phyloP scores from a whole-genome alignment of 345 rosid species.

The Zanthoxylum bungeanum region DNA sequence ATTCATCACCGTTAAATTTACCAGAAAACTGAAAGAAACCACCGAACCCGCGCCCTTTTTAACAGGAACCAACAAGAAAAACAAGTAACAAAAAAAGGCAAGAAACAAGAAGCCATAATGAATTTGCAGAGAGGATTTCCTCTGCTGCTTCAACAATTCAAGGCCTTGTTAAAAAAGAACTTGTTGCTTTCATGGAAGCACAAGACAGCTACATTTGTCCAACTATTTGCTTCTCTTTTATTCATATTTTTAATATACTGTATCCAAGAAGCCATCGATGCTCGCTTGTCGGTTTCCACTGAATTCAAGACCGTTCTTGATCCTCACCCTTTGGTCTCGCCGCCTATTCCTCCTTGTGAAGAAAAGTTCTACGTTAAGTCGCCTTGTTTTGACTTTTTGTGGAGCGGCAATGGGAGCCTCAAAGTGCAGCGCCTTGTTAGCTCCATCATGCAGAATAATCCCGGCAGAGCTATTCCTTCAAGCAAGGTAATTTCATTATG shows the following conservation, averaged over 20 bases:
- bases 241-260: conserved; percentile 78
- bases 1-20: neutral
- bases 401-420: conserved; percentile 65
- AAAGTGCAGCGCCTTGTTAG: conserved; percentile 29
- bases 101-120: too few relatives aligned
- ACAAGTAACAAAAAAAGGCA: neutral
- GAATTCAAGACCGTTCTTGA: conserved; percentile 37
- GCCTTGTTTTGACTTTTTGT: conserved; percentile 74
- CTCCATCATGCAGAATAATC: conserved; percentile 62
- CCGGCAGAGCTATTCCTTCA: conserved; percentile 53
- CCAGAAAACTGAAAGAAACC: neutral
- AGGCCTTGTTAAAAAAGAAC: conserved; percentile 67
- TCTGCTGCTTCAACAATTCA: conserved; percentile 59
- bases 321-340: conserved; percentile 45
- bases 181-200: conserved; percentile 77
- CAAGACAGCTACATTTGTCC: conserved; percentile 71
- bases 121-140: conserved; percentile 45
- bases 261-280: conserved; percentile 48
- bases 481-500: conserved; percentile 38
- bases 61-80: neutral
- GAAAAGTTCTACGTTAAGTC: conserved; percentile 48
- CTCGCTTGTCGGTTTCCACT: conserved; percentile 42
- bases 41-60: conserved; percentile 1
- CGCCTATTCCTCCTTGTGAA: conserved; percentile 81
- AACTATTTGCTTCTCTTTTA: conserved; percentile 81